Percentiles rank a stretch among this genome's conserved stretches.
These are phyloP conservation scores for Alternaria metachromatica DNA, from an alignment of 2,329 filamentous ascomycete species.

Conservation along the genomic window DNA sequence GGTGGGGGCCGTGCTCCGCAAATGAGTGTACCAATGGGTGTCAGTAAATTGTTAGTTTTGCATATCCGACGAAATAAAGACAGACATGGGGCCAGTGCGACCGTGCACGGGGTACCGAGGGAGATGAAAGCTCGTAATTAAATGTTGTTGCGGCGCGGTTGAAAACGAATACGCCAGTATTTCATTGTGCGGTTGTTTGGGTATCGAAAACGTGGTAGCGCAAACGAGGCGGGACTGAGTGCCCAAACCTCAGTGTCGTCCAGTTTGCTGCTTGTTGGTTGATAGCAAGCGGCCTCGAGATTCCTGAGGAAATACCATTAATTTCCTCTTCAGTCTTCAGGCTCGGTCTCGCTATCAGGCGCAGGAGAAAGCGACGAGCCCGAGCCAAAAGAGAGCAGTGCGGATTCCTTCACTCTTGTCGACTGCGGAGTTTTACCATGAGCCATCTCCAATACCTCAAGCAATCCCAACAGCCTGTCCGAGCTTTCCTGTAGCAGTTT, in stretches of 20 bases:
- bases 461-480: slow-evolving; percentile 41
- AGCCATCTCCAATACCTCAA: slow-evolving; percentile 42
- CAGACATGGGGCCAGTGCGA: background rate
- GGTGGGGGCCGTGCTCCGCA: background rate
- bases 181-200: background rate
- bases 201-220: background rate
- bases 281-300: background rate
- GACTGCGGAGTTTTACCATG: slow-evolving; percentile 17
- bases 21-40: background rate
- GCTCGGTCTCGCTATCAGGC: slow-evolving; percentile 30
- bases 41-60: background rate
- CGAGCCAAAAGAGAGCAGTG: slow-evolving; percentile 28
- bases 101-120: background rate
- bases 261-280: background rate
- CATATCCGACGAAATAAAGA: background rate
- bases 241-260: background rate
- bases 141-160: background rate
- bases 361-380: slow-evolving; percentile 31
- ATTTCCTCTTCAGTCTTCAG: background rate
- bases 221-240: background rate
- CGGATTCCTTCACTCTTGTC: background rate
- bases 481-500: slow-evolving; percentile 44
- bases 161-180: background rate
- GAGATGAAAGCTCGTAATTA: background rate
- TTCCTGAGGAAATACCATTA: background rate